Evolutionary conservation across 768 basidiomycete species (phyloP).

Genomic region (Scleroderma bovista): DNA sequence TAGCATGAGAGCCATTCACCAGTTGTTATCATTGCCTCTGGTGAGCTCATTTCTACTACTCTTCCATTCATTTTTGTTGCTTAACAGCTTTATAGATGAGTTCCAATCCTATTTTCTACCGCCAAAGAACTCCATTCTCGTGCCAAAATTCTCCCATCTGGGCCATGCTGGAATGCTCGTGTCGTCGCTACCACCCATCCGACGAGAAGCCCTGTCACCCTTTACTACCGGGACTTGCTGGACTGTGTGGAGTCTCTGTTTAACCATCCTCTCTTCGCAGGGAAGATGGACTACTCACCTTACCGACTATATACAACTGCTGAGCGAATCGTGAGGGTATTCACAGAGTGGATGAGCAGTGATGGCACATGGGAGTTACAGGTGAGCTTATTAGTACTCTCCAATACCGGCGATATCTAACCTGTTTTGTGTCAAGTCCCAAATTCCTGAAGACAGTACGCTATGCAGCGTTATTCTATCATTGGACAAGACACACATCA

Average conservation of each 20-base stretch:
- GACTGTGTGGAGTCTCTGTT: conserved; percentile 25
- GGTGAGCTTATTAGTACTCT: conserved; percentile 9
- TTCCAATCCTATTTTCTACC: conserved; percentile 18
- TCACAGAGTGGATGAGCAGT: conserved; percentile 19
- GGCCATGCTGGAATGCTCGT: conserved; percentile 22
- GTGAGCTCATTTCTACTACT: conserved; percentile 15
- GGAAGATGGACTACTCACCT: conserved; percentile 15
- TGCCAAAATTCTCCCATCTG: conserved; percentile 23
- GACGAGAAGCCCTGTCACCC: conserved; percentile 16
- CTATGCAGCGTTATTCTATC: conserved; percentile 18
- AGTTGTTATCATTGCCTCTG: conserved; percentile 23
- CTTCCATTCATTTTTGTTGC: too few species aligned
- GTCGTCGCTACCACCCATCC: conserved; percentile 7
- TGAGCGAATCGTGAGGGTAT: conserved; percentile 9
- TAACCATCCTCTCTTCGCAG: conserved; percentile 19
- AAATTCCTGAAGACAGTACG: conserved; percentile 20
- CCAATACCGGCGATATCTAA: too few species aligned
- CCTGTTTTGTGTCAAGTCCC: too few species aligned
- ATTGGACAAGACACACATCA: conserved; percentile 16
- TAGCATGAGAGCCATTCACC: conserved; percentile 24
- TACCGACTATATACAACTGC: conserved; percentile 8
- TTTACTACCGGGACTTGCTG: conserved; percentile 26
- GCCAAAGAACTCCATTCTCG: conserved; percentile 22
- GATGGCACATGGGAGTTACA: conserved; percentile 21
- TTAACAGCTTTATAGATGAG: too few species aligned